A percentile compares a stretch with the other conserved stretches of the same genome.
phyloP scores from a whole-genome alignment of 352 stramenopile species.

The Globisporangium sylvaticum region DNA sequence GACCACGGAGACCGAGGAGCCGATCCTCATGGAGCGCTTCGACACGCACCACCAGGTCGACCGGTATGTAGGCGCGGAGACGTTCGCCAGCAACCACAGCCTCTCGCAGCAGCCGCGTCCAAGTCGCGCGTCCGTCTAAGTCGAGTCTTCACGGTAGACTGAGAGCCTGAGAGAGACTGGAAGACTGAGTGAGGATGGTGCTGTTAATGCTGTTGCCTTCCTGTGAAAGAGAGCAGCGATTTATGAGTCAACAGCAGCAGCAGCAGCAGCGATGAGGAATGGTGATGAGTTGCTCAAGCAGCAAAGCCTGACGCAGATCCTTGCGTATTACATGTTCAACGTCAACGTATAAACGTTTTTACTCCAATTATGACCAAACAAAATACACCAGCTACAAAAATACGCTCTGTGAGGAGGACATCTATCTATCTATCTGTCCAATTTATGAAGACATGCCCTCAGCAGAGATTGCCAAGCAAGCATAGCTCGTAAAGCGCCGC shows the following conservation, averaged over 20 bases:
- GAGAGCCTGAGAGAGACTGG: not conserved
- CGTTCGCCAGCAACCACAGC: not conserved
- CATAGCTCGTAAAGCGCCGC: too few relatives aligned
- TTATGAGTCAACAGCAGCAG: not conserved
- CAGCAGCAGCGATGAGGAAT: too few relatives aligned
- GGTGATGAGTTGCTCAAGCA: too few relatives aligned
- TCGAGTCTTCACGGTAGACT: not conserved
- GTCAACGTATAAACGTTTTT: not conserved
- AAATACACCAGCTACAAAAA: not conserved
- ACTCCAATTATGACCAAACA: not conserved
- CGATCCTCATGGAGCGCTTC: not conserved
- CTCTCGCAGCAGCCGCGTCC: conserved; percentile 3
- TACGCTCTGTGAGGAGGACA: too few relatives aligned
- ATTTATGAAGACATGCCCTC: too few relatives aligned
- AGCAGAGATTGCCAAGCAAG: too few relatives aligned
- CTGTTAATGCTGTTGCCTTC: not conserved
- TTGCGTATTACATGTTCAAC: not conserved
- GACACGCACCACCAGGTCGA: not conserved
- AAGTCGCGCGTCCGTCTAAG: conserved; percentile 7
- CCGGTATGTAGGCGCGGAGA: not conserved
- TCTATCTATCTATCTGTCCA: too few relatives aligned
- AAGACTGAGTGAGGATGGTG: too few relatives aligned
- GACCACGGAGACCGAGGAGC: not conserved
- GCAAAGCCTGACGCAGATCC: too few relatives aligned
- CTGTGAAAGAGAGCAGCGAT: not conserved